A percentile compares a stretch with the other conserved stretches of the same genome.
Conservation (phyloP, 2,329 filamentous ascomycete species). For the Orbilia blumenaviensis region DNA sequence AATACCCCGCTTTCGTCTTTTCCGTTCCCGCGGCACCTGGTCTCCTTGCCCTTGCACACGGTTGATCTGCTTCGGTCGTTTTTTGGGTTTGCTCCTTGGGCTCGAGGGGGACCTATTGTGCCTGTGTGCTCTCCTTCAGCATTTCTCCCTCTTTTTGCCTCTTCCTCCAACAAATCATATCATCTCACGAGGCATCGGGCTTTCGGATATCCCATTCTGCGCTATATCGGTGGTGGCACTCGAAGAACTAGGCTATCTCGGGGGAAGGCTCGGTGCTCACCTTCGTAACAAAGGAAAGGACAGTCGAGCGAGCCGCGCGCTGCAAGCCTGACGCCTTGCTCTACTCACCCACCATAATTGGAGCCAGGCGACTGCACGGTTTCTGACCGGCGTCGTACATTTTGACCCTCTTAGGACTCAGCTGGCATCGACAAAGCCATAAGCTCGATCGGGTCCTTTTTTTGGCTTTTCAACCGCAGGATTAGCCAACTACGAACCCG, state of each 20-base stretch:
- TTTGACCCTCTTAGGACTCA: conserved; percentile 4
- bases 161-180: conserved; percentile 49
- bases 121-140: conserved; percentile 20
- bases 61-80: conserved; percentile 33
- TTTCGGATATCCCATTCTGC: conserved; percentile 45
- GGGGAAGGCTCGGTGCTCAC: conserved; percentile 38
- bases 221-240: conserved; percentile 29
- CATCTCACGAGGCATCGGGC: conserved; percentile 38
- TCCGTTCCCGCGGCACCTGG: conserved; percentile 54
- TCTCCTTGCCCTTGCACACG: conserved; percentile 47
- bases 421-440: conserved; percentile 21
- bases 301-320: too few species aligned
- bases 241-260: conserved; percentile 44
- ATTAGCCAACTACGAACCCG: conserved; percentile 33
- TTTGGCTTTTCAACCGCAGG: conserved; percentile 11
- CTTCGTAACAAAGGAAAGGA: conserved; percentile 29
- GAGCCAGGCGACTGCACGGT: conserved; percentile 28
- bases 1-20: conserved; percentile 54
- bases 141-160: conserved; percentile 49
- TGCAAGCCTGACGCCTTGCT: conserved; percentile 46
- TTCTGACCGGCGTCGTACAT: conserved; percentile 35
- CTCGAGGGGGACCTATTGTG: conserved; percentile 29
- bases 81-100: conserved; percentile 35
- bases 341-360: conserved; percentile 19
- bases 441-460: conserved; percentile 26